Evolutionary conservation across 805 yeast species (phyloP).

Genomic region (Lipomyces yamadae): DNA sequence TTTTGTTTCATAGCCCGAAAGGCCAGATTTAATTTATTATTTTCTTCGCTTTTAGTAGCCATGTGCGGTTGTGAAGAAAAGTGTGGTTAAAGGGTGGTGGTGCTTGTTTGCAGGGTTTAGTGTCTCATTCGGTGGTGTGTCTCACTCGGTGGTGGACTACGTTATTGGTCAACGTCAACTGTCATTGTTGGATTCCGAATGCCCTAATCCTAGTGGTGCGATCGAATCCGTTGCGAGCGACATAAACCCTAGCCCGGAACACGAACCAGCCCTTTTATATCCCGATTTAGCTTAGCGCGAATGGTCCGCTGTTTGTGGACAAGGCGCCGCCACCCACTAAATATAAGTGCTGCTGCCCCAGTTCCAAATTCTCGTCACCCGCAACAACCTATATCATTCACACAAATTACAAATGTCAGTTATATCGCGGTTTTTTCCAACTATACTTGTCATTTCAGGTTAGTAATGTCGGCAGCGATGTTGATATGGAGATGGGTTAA

Average conservation of each 20-base stretch:
- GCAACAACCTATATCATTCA: background rate
- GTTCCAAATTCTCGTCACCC: background rate
- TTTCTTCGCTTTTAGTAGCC: conserved; percentile 7
- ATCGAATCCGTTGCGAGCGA: too few species aligned
- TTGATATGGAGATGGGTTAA: background rate
- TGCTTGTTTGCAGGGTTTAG: background rate
- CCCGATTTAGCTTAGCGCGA: too few species aligned
- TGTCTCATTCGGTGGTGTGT: background rate
- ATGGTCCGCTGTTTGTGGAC: background rate
- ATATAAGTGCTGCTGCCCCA: conserved; percentile 1
- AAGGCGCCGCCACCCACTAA: conserved; percentile 14
- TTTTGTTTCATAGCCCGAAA: background rate
- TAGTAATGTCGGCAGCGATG: background rate
- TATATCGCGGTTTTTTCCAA: background rate
- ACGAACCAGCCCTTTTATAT: too few species aligned
- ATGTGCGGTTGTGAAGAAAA: background rate
- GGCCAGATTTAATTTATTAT: background rate
- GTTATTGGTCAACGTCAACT: background rate
- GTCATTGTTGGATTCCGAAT: too few species aligned
- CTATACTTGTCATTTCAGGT: background rate
- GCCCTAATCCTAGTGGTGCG: too few species aligned
- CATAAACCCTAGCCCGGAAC: too few species aligned
- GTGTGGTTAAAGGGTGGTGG: background rate
- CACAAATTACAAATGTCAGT: conserved; percentile 14
- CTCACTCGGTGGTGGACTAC: background rate